Percentiles rank a stretch among this genome's conserved stretches.
Evolutionary conservation across 2,329 filamentous ascomycete genomes (phyloP).

Genomic region (Cladosporium austrohemisphaericum): DNA sequence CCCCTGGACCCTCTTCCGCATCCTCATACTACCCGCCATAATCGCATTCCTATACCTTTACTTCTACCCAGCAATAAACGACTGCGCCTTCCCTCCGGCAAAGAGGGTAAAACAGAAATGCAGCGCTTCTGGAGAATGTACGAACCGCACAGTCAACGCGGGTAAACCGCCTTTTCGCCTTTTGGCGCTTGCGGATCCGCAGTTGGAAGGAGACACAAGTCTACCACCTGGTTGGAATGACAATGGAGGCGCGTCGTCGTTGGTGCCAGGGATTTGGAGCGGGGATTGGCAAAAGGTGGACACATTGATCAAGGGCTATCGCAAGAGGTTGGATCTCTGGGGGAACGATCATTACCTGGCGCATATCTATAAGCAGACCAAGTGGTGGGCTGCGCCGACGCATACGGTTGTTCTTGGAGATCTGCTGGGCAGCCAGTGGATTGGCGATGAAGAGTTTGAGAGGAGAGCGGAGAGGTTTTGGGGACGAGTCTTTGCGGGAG

Average conservation of each 20-base stretch:
- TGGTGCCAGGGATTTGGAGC: too few relatives aligned
- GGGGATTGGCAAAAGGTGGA: slow-evolving; percentile 10
- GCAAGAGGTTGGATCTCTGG: slow-evolving; percentile 81
- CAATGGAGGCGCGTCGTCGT: slow-evolving; percentile 32
- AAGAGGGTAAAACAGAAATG: neutral
- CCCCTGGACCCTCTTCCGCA: slow-evolving; percentile 44
- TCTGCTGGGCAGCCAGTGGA: slow-evolving; percentile 92
- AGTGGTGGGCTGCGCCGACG: slow-evolving; percentile 80
- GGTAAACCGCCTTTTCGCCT: slow-evolving; percentile 72
- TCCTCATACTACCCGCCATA: slow-evolving; percentile 63
- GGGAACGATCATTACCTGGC: slow-evolving; percentile 95
- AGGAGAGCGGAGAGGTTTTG: slow-evolving; percentile 71
- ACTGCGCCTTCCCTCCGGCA: slow-evolving; percentile 69
- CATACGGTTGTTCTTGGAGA: slow-evolving; percentile 89
- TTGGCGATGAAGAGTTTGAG: slow-evolving; percentile 78
- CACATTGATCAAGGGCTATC: slow-evolving; percentile 61
- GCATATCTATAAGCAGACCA: slow-evolving; percentile 80
- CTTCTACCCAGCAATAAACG: slow-evolving; percentile 75
- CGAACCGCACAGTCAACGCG: slow-evolving; percentile 1
- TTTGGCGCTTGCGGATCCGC: slow-evolving; percentile 83
- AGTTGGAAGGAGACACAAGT: slow-evolving; percentile 87
- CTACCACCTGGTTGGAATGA: slow-evolving; percentile 50
- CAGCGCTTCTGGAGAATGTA: neutral
- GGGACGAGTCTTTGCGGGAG: slow-evolving; percentile 69
- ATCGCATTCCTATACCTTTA: slow-evolving; percentile 75